Conservation (phyloP, 441 rosid species). For the Arabidopsis lyrata region DNA sequence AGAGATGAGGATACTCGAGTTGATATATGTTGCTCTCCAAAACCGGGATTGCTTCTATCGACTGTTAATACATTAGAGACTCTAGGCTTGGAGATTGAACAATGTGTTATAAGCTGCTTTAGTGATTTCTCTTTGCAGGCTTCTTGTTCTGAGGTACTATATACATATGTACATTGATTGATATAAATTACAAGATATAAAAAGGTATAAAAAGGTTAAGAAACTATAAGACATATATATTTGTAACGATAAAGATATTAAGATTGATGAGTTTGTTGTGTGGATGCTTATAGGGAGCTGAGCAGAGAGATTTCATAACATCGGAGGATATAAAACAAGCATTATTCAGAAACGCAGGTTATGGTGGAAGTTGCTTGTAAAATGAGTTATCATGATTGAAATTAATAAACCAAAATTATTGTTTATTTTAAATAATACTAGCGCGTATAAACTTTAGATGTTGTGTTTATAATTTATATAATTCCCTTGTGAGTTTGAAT, state of each 20-base stretch:
- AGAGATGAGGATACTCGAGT: conserved; percentile 64
- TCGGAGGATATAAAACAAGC: conserved; percentile 90
- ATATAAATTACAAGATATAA: neutral
- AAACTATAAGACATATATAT: neutral
- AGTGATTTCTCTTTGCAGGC: conserved; percentile 94
- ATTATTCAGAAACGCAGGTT: conserved; percentile 85
- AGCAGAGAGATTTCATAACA: conserved; percentile 57
- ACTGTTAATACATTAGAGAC: conserved; percentile 84
- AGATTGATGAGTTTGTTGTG: conserved; percentile 21
- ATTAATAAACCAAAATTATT: conserved; percentile 22
- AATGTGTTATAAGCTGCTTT: conserved; percentile 91
- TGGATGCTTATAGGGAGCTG: conserved; percentile 48
- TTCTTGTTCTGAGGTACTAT: conserved; percentile 82
- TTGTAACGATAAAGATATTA: neutral
- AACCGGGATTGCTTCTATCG: conserved; percentile 82
- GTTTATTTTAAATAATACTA: conserved; percentile 26
- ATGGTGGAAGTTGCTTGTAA: conserved; percentile 87
- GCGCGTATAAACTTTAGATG: conserved; percentile 12
- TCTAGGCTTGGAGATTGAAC: conserved; percentile 91
- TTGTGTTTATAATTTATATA: neutral
- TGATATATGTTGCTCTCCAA: conserved; percentile 79
- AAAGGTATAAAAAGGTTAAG: too few relatives aligned
- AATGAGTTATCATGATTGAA: conserved; percentile 27
- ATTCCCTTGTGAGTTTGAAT: conserved; percentile 27
- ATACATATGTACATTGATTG: neutral